Evolutionary conservation across 2,329 filamentous ascomycete genomes (phyloP).

Genomic region (Aureobasidium sp.): DNA sequence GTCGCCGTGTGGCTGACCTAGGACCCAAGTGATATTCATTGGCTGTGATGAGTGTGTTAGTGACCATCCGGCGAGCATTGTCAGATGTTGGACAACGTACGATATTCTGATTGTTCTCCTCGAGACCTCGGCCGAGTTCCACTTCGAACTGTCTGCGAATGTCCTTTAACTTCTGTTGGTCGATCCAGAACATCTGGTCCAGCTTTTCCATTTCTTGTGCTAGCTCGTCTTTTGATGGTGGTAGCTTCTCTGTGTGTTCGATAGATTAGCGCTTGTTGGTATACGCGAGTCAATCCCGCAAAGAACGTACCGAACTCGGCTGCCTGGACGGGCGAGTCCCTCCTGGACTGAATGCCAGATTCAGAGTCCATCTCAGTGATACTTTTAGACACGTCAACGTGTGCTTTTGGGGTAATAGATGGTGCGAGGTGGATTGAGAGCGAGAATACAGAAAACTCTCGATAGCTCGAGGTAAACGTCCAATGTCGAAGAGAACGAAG

Average conservation of each 20-base stretch:
- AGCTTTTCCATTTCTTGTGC: slow-evolving; percentile 65
- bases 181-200: slow-evolving; percentile 72
- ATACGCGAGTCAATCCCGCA: no score
- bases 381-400: neutral
- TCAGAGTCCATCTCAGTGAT: neutral
- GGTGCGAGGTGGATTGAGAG: no score
- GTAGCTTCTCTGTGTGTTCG: neutral
- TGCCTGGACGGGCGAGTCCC: neutral
- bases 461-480: neutral
- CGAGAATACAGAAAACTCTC: no score
- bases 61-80: neutral
- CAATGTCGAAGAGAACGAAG: neutral
- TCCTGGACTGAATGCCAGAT: neutral
- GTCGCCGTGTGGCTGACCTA: slow-evolving; percentile 79
- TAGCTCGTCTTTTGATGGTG: slow-evolving; percentile 44
- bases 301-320: neutral
- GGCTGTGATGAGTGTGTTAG: slow-evolving; percentile 50
- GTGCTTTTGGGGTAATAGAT: neutral
- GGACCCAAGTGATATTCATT: slow-evolving; percentile 91
- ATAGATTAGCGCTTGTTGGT: neutral
- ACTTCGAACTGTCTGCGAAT: slow-evolving; percentile 79
- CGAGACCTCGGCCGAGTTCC: slow-evolving; percentile 78
- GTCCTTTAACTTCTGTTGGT: slow-evolving; percentile 68
- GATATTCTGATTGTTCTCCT: slow-evolving; percentile 78
- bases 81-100: slow-evolving; percentile 47